Base-by-base conservation (phyloP, 129 eudicot species). In the Flaveria linearis region DNA sequence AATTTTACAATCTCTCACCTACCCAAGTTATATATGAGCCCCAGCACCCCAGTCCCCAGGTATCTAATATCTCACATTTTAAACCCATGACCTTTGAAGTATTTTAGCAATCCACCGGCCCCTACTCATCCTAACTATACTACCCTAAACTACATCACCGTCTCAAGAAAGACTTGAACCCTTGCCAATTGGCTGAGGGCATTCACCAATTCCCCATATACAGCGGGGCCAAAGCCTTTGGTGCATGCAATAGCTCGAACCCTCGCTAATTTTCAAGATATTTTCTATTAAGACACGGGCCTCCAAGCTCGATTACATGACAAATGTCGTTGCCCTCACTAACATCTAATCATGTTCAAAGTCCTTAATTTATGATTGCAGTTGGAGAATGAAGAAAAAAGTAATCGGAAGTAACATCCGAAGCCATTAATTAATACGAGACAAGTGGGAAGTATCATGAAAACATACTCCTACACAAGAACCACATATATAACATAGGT, bases 401-500 rank as follows among this genome's bases (percentile, higher is more conserved):
- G 16, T 3, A 12, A 1, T 12, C 8, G 2, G 14, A 61, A 25
- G 67, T 25, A 57, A 60, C 66, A 60, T 60, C 14, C 5, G 28
- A 60, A 60, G 36, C 66, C 65, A 55, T 58, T 9, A 58, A 58
- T 10, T 25, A 58, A 23, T 30, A 61, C 67, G 14, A 61, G 39
- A 2, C 17, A 61, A 25, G 16, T 58, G 65, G 28, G 65, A 58
- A 9, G 10, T 58, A 41, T 25, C 69, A 63, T 30, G 12, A 14
- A 30, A 62, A 62, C 42, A 28, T 13, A 63, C 69, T 30, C 22
- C 22, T 30, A 63, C 45, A 63, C 22, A 15, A 63, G 69, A 63
- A 30, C 15, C 13, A 63, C 45, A 62, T 62, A 28, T 63, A 63
- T 30, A 63, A 30, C 46, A 63, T n/a, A 63, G 30, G 46, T 63